Conservation (phyloP, 2,329 filamentous ascomycete genomes). For the Colletotrichum somersetense region DNA sequence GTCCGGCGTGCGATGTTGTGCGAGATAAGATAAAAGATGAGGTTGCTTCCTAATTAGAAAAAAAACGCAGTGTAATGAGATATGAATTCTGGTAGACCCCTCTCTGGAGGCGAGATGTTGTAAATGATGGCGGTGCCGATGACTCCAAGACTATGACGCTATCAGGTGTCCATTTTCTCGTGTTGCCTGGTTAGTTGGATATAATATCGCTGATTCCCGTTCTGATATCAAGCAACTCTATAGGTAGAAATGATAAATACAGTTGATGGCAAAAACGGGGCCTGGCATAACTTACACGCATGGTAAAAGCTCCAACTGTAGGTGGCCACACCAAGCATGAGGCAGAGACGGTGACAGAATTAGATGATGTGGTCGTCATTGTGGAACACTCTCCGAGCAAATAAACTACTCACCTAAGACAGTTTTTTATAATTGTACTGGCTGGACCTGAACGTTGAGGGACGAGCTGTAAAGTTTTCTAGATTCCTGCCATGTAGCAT, state of each 20-base stretch:
- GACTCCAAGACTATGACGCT: constrained; percentile 8
- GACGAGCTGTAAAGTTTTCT: constrained; percentile 57
- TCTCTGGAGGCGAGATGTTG: constrained; percentile 42
- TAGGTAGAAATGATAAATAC: constrained; percentile 73
- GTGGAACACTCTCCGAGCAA: constrained; percentile 65
- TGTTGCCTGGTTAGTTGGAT: background rate
- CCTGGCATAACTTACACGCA: constrained; percentile 18
- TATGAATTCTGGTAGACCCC: constrained; percentile 53
- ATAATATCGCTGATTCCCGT: background rate
- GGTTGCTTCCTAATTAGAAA: constrained; percentile 57
- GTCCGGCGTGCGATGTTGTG: constrained; percentile 77
- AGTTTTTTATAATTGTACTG: background rate
- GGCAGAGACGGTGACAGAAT: constrained; percentile 65
- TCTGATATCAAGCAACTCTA: constrained; percentile 24
- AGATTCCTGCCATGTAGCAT: constrained; percentile 72
- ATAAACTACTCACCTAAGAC: constrained; percentile 58
- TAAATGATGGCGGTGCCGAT: constrained; percentile 58
- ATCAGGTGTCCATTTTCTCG: background rate
- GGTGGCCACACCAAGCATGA: constrained; percentile 73
- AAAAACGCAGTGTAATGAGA: constrained; percentile 59
- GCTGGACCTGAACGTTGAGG: no score
- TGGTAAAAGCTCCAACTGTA: constrained; percentile 63
- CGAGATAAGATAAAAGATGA: constrained; percentile 77
- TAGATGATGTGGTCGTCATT: constrained; percentile 44
- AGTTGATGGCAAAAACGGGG: constrained; percentile 72